Conservation (phyloP, 306 rosid species). For the Abrus pulchellus region DNA sequence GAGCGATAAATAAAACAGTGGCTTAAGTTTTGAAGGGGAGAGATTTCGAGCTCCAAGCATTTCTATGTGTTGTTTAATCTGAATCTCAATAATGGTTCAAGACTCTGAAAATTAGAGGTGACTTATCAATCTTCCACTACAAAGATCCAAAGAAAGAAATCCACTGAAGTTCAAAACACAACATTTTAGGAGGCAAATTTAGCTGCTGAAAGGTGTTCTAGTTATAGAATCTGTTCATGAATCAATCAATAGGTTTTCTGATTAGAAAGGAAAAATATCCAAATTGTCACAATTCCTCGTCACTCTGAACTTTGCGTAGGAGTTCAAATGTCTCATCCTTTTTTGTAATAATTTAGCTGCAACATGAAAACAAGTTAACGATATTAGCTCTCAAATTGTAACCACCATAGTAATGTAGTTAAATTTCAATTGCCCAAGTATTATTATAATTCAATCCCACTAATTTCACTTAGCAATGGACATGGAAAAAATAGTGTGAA, state of each 20-base stretch:
- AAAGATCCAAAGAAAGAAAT: constrained; percentile 17
- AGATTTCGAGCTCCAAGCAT: constrained; percentile 56
- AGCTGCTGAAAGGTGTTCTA: background rate
- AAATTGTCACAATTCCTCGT: background rate
- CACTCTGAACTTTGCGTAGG: background rate
- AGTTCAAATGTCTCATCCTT: background rate
- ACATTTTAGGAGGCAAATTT: background rate
- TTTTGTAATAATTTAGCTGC: constrained; percentile 21
- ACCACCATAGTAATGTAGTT: background rate
- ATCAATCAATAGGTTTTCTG: background rate
- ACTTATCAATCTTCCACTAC: constrained; percentile 9
- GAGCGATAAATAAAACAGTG: constrained; percentile 36
- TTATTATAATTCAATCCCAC: background rate
- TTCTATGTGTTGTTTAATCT: constrained; percentile 20
- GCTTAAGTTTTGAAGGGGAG: constrained; percentile 54
- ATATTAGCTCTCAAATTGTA: constrained; percentile 21
- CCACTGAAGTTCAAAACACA: background rate
- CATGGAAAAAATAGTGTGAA: background rate
- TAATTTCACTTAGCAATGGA: background rate
- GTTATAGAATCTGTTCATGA: background rate
- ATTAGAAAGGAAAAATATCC: background rate
- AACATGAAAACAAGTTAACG: constrained; percentile 12
- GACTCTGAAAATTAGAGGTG: background rate
- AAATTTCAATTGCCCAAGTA: background rate
- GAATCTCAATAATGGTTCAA: constrained; percentile 21